phyloP scores from a whole-genome alignment of 2,329 filamentous ascomycete species.

The Aspergillus cejpii region DNA sequence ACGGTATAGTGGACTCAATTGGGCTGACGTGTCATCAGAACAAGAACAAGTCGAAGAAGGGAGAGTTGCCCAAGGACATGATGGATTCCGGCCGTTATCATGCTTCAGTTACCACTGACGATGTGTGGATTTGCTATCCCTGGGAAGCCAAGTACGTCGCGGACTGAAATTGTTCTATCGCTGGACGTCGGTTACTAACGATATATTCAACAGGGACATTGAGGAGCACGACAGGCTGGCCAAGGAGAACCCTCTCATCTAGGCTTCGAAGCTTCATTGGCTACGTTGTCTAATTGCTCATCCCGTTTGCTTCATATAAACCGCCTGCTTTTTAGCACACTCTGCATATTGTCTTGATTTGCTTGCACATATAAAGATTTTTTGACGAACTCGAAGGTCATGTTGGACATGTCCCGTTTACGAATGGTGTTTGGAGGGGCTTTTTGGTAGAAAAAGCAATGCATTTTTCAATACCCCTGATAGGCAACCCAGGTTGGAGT shows the following conservation, averaged over 20 bases:
- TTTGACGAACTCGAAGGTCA: constrained; percentile 3
- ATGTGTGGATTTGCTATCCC: constrained; percentile 98
- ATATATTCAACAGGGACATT: constrained; percentile 57
- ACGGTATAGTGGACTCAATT: background rate
- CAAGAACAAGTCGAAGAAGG: constrained; percentile 97
- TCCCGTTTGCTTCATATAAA: background rate
- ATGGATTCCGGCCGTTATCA: constrained; percentile 66
- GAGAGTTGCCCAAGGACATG: constrained; percentile 70
- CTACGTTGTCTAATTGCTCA: constrained; percentile 1
- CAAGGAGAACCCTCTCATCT: constrained; percentile 37
- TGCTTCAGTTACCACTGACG: constrained; percentile 79
- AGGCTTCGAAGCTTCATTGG: constrained; percentile 6
- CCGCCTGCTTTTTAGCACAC: background rate
- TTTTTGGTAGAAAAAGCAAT: constrained; percentile 17
- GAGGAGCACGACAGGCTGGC: constrained; percentile 79
- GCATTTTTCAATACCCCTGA: background rate
- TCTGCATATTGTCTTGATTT: constrained; percentile 8
- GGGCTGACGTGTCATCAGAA: constrained; percentile 52
- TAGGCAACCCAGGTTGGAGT: background rate
- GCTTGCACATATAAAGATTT: constrained; percentile 12
- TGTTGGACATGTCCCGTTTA: constrained; percentile 14
- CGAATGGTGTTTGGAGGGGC: constrained; percentile 15
- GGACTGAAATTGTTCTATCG: background rate
- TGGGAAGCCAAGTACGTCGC: constrained; percentile 74
- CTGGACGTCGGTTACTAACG: constrained; percentile 17